Evolutionary conservation across 2,329 filamentous ascomycete genomes (phyloP), one percentile per base, ranked within the genome.

Genomic region (Eutypa lata): DNA sequence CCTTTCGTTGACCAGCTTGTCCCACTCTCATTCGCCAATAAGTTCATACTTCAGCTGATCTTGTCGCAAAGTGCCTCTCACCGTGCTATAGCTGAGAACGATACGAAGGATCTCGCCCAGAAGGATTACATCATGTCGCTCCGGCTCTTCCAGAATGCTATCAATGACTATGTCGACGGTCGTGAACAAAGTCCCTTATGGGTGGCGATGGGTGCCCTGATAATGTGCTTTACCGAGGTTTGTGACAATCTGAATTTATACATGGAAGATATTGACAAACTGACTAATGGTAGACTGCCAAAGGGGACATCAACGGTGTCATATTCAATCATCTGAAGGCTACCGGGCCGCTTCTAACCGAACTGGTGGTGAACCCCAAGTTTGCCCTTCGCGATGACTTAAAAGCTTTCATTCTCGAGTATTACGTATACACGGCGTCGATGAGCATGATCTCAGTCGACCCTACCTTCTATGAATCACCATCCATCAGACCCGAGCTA

Each of bases 181-280:
- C 64, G 68, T 2, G 66, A 68, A 1, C 63, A 67, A 3, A 66
- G 68, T 7, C 65, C 68, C 0, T 64, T 78, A 2, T 68, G 73
- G 45, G 57, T 78, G 18, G 71, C 73, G 0, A 68, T 76, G 11
- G 76, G 74, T 3, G 75, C 74, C 31, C 62, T 78, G 10, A 69
- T 77, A 10, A 68, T 78, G 58, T 76, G 72, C 50, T 71, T 78
- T 48, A 75, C 73, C 2, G 76, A 78, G 69, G 76, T 78, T 50
- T 3, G 66, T 58, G 19, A 43, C 7, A 33, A 10, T 7, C 31
- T 35, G 7, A 35, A 7, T 8, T 35, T 35, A 35, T 35, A 14
- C 31, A 35, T 7, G 31, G 31, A 14, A 35, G 14, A 35, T 8
- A 14, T 14, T 16, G n/a, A 38, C 35, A 16, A 24, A 55, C 54